These are phyloP conservation scores for Paramarasmius palmivorus DNA, from an alignment of 1,284 basidiomycete species.

Conservation along the genomic window DNA sequence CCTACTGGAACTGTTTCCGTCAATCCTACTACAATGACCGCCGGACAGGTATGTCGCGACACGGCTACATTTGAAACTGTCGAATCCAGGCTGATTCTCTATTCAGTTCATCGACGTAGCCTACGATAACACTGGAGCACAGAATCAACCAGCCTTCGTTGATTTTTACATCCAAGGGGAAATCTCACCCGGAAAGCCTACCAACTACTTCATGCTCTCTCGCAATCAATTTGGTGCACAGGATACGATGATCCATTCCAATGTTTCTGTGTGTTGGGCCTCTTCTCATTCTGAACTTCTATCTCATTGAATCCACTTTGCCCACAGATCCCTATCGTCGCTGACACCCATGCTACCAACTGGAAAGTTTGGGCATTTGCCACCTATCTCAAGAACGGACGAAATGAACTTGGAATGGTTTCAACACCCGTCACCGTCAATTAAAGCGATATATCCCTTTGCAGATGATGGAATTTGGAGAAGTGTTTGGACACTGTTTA, in stretches of 20 bases:
- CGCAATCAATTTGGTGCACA: constrained; percentile 14
- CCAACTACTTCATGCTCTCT: constrained; percentile 13
- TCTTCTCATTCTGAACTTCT: neutral
- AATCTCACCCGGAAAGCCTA: constrained; percentile 8
- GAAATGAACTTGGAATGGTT: constrained; percentile 8
- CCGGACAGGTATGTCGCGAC: constrained; percentile 11
- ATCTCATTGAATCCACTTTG: neutral
- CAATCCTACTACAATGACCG: constrained; percentile 4
- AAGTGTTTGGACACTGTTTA: no score
- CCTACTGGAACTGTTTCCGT: constrained; percentile 14
- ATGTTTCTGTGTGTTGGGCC: constrained; percentile 2
- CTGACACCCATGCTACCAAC: neutral
- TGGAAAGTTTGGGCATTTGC: constrained; percentile 11
- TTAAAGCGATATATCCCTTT: neutral
- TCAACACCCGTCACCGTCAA: neutral
- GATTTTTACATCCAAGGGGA: constrained; percentile 18
- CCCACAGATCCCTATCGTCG: neutral
- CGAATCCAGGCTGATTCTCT: neutral
- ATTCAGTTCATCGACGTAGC: constrained; percentile 10
- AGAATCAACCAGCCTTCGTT: constrained; percentile 13
- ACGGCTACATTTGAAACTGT: neutral
- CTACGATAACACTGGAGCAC: constrained; percentile 16
- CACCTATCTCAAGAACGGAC: constrained; percentile 9
- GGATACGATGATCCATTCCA: constrained; percentile 4
- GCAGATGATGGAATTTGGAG: no score